Percentiles rank a stretch among this genome's conserved stretches.
Evolutionary conservation across 31 red algal genomes (phyloP).

Genomic region (Odonthalia washingtoniensis): DNA sequence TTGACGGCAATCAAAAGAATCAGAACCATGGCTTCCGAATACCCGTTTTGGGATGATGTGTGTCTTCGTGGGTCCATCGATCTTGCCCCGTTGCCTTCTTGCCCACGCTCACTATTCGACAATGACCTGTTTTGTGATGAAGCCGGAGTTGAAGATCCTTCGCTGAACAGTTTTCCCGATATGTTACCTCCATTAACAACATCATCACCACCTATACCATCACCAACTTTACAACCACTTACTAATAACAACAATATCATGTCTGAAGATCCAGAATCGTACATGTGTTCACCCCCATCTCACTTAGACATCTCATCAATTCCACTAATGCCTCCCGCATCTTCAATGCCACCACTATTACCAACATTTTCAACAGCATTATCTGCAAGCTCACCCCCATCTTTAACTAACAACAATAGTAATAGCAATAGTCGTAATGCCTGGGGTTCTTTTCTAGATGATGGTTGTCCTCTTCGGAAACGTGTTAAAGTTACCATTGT

Average conservation of each 20-base stretch:
- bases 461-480: constrained; percentile 63
- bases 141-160: not conserved
- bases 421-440: constrained; percentile 11
- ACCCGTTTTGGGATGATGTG: constrained; percentile 65
- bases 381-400: not conserved
- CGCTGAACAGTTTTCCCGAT: not conserved
- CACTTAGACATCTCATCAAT: not conserved
- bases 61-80: constrained; percentile 55
- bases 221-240: not conserved
- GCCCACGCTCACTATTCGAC: constrained; percentile 62
- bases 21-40: no score
- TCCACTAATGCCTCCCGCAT: constrained; percentile 18
- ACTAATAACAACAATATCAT: not conserved
- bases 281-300: not conserved
- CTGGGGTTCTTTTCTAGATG: constrained; percentile 61
- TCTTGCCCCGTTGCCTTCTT: constrained; percentile 15
- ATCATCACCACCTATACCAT: not conserved
- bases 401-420: not conserved
- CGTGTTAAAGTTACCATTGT: constrained; percentile 69
- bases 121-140: constrained; percentile 66
- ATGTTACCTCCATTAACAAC: not conserved
- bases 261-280: not conserved
- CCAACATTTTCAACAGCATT: constrained; percentile 16
- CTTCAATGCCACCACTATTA: constrained; percentile 13
- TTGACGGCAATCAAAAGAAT: no score